A percentile compares a stretch with the other conserved stretches of the same genome.
These are phyloP conservation scores for Saprolegnia diclina DNA, from an alignment of 352 stramenopile species.

Conservation along the genomic window DNA sequence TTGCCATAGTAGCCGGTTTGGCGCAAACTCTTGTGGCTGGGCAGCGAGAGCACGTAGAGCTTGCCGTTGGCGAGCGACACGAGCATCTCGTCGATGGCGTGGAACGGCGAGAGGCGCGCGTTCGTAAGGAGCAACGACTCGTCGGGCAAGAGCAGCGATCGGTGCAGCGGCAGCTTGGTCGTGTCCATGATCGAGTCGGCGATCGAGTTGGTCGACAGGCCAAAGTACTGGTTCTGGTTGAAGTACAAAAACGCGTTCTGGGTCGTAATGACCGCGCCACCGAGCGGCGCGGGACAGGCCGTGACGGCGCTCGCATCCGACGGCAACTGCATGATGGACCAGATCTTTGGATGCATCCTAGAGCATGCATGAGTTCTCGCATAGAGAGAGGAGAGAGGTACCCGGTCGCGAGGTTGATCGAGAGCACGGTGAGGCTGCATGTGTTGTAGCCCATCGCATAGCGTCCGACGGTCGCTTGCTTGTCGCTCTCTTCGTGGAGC, in stretches of 20 bases:
- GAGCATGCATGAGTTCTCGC: not conserved
- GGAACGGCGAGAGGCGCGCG: not conserved
- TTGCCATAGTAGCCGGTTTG: conserved; percentile 27
- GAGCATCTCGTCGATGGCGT: conserved; percentile 54
- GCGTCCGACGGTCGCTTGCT: conserved; percentile 56
- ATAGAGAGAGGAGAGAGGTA: conserved; percentile 23
- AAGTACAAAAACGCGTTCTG: conserved; percentile 82
- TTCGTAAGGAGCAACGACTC: conserved; percentile 28
- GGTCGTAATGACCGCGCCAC: conserved; percentile 67
- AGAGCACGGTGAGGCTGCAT: conserved; percentile 78
- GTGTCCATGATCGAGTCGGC: conserved; percentile 70
- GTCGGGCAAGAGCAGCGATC: conserved; percentile 54
- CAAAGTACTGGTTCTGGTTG: conserved; percentile 84
- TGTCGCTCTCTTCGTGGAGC: conserved; percentile 79
- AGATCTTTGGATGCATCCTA: conserved; percentile 81
- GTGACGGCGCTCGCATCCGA: conserved; percentile 73
- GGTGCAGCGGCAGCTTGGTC: conserved; percentile 55
- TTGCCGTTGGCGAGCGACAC: conserved; percentile 52
- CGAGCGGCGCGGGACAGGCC: conserved; percentile 61
- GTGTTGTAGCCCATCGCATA: conserved; percentile 72
- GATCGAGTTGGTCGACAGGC: conserved; percentile 63
- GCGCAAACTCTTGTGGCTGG: conserved; percentile 25
- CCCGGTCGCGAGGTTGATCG: conserved; percentile 82
- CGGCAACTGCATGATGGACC: conserved; percentile 73
- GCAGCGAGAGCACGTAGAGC: conserved; percentile 45